Evolutionary conservation across 495 filamentous ascomycete species (phyloP).

Genomic region (Penicillium paradoxum): DNA sequence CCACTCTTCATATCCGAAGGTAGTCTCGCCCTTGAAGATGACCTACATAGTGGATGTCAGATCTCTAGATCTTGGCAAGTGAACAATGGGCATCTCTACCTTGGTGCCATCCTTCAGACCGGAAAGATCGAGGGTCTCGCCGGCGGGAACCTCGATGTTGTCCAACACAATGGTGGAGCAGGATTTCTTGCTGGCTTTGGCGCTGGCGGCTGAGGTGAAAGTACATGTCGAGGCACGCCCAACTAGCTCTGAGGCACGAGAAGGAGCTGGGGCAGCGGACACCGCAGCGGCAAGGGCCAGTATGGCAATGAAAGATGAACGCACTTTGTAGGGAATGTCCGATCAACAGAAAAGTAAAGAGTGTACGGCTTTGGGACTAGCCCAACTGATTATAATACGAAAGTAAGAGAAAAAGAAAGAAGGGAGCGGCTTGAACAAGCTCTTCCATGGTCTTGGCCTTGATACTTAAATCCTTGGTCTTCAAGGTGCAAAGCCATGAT

Average conservation of each 20-base stretch:
- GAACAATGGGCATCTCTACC: slow-evolving; percentile 14
- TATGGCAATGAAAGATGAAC: slow-evolving; percentile 14
- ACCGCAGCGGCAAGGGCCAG: slow-evolving; percentile 21
- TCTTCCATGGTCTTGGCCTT: not conserved
- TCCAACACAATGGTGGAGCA: slow-evolving; percentile 49
- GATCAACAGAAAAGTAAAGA: slow-evolving; percentile 17
- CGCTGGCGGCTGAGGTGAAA: slow-evolving; percentile 42
- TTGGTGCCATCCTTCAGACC: slow-evolving; percentile 40
- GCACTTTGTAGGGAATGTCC: slow-evolving; percentile 18
- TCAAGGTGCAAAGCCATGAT: not conserved
- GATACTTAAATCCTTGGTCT: slow-evolving; percentile 5
- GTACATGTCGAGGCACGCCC: slow-evolving; percentile 42
- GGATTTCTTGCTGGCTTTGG: slow-evolving; percentile 40
- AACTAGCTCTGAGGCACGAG: slow-evolving; percentile 19
- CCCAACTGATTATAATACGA: not conserved
- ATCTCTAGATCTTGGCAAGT: not conserved
- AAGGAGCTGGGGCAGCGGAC: slow-evolving; percentile 25
- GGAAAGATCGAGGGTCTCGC: slow-evolving; percentile 49
- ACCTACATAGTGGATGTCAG: slow-evolving; percentile 25
- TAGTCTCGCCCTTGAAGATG: slow-evolving; percentile 48
- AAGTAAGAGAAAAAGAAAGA: not conserved
- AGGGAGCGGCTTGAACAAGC: slow-evolving; percentile 6
- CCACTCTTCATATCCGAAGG: slow-evolving; percentile 53
- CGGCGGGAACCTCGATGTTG: slow-evolving; percentile 48
- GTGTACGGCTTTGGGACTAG: not conserved